A percentile compares a stretch with the other conserved stretches of the same genome.
Evolutionary conservation across 192 early-diverging fungal genomes (phyloP).

Genomic region (Funneliformis mosseae): DNA sequence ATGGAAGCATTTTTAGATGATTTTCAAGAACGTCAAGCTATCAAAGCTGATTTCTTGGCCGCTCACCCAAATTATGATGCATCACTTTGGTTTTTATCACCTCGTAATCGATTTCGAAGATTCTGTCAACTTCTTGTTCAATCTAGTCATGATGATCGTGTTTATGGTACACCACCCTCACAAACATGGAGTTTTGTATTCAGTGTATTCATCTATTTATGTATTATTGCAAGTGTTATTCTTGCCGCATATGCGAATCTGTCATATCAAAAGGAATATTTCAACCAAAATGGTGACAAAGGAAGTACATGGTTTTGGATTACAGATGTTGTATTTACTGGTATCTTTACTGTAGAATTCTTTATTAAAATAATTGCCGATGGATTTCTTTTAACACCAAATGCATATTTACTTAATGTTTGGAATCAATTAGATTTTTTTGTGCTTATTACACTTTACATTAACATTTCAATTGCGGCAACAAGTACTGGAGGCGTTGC

Average conservation of each 20-base stretch:
- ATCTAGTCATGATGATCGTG: slow-evolving; percentile 51
- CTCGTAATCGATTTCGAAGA: slow-evolving; percentile 47
- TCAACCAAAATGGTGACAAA: not conserved
- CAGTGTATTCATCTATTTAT: slow-evolving; percentile 45
- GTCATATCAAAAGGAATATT: slow-evolving; percentile 50
- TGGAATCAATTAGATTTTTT: slow-evolving; percentile 68
- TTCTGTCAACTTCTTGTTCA: slow-evolving; percentile 54
- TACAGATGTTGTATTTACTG: slow-evolving; percentile 52
- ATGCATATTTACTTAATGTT: slow-evolving; percentile 56
- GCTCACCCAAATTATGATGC: slow-evolving; percentile 54
- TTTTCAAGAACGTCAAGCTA: slow-evolving; percentile 44
- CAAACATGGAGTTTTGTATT: slow-evolving; percentile 48
- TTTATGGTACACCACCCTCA: slow-evolving; percentile 46
- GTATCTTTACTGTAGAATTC: slow-evolving; percentile 57
- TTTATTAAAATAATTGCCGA: slow-evolving; percentile 60
- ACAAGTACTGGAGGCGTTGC: slow-evolving; percentile 44
- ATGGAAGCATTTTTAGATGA: slow-evolving; percentile 37
- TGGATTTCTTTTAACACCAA: slow-evolving; percentile 62
- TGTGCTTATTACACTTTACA: slow-evolving; percentile 55
- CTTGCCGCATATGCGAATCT: slow-evolving; percentile 51
- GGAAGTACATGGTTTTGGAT: slow-evolving; percentile 35
- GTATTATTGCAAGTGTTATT: slow-evolving; percentile 53
- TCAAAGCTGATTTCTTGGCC: slow-evolving; percentile 45
- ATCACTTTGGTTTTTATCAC: slow-evolving; percentile 56
- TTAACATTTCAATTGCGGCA: slow-evolving; percentile 46